Evolutionary conservation across 306 rosid species (phyloP).

Genomic region (Sicyos baderoa): DNA sequence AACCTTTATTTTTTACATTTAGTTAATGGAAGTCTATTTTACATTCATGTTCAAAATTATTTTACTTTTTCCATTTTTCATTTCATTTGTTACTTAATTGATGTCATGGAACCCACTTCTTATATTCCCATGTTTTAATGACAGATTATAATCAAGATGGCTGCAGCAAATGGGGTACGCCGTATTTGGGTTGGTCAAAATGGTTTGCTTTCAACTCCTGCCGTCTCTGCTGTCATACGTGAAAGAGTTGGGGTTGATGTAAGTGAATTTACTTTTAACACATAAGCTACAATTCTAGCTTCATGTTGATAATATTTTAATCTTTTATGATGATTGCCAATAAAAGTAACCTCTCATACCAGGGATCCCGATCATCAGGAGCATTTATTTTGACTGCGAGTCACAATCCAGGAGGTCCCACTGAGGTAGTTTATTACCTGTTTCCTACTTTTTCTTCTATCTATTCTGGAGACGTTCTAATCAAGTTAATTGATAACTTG

Average conservation of each 20-base stretch:
- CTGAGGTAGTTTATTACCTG: slow-evolving; percentile 44
- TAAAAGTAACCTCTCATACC: slow-evolving; percentile 24
- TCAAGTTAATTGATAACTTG: not conserved
- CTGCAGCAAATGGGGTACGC: slow-evolving; percentile 92
- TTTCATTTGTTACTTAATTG: slow-evolving; percentile 9
- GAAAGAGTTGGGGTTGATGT: slow-evolving; percentile 88
- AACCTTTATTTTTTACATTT: not conserved
- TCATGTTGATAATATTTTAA: not conserved
- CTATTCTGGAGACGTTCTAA: not conserved
- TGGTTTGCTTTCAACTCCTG: slow-evolving; percentile 97
- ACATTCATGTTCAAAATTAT: slow-evolving; percentile 16
- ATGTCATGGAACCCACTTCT: slow-evolving; percentile 14
- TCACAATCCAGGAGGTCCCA: slow-evolving; percentile 99
- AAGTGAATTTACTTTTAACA: slow-evolving; percentile 24
- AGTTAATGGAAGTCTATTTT: not conserved
- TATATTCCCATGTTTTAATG: slow-evolving; percentile 10
- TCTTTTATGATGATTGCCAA: not conserved
- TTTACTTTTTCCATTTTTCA: slow-evolving; percentile 11
- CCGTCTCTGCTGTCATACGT: slow-evolving; percentile 94
- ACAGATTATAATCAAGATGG: slow-evolving; percentile 82
- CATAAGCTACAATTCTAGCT: not conserved
- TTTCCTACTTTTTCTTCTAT: not conserved
- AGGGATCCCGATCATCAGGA: slow-evolving; percentile 92
- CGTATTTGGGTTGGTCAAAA: slow-evolving; percentile 91
- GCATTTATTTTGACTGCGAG: slow-evolving; percentile 97